Conservation (phyloP, 1,284 basidiomycete species). For the Microbotryum lychnidis-dioicae region DNA sequence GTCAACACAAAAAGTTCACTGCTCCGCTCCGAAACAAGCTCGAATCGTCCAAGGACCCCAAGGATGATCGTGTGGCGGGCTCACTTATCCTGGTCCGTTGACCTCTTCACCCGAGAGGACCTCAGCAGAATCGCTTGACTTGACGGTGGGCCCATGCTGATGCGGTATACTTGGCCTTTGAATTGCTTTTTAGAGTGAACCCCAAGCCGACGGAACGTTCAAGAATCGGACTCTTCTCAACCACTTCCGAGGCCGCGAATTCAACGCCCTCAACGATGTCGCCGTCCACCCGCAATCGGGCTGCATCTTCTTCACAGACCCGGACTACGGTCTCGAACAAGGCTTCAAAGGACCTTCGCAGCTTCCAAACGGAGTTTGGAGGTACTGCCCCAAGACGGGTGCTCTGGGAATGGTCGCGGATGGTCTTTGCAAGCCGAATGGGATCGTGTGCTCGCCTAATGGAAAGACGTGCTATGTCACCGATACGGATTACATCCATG, state of each 20-base stretch:
- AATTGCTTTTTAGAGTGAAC: no score
- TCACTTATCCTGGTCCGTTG: no score
- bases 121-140: no score
- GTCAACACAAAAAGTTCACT: not conserved
- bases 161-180: no score
- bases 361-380: constrained; percentile 64
- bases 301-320: constrained; percentile 63
- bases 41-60: no score
- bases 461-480: constrained; percentile 60
- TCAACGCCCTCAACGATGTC: constrained; percentile 71
- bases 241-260: constrained; percentile 60
- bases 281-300: constrained; percentile 59
- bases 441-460: constrained; percentile 60
- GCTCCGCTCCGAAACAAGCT: no score
- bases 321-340: constrained; percentile 45
- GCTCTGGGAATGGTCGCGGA: constrained; percentile 61
- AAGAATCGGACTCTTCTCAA: constrained; percentile 40
- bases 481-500: constrained; percentile 35
- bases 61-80: no score
- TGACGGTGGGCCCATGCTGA: no score
- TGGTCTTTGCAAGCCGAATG: constrained; percentile 53
- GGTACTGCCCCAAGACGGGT: constrained; percentile 57
- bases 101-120: no score
- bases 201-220: not conserved
- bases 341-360: constrained; percentile 57